Evolutionary conservation across 805 yeast genomes (phyloP), one percentile per base, ranked within the genome.

Genomic region (Wickerhamia fluorescens): DNA sequence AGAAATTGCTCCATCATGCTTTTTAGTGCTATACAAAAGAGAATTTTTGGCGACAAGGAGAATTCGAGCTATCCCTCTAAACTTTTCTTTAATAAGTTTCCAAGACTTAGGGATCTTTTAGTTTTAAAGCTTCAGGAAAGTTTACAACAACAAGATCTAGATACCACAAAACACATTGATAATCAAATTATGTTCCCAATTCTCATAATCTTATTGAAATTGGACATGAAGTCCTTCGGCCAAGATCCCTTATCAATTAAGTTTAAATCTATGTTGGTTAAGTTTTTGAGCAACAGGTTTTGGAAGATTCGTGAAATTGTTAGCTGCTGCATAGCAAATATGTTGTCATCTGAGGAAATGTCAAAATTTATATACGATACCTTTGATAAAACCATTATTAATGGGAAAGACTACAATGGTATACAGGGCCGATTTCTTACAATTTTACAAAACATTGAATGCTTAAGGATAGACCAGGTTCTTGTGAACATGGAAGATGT

Each of bases 1-100:
- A 68, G 95, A 47, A 89, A 89, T 49, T 85, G 96, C 52, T 86
- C 95, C 0, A 81, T 88, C 12, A 92, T 89, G 97, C 63, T 89
- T 23, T 89, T 87, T 50, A 78, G 94, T 1, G 77, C 95, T 1
- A 54, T 89, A 23, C 92, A 85, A 44, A 80, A 78, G 35, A 67
- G 89, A 35, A 47, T 92, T 4, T 88, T 89, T 54, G 94, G 94
- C 2, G 71, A 67, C 9, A 65, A 64, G 25, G 60, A 62, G 30
- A 36, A 49, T 8, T 36, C 62, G 5, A 47, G 53, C 6, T 45
- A 62, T 35, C 66, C 78, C 15, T 79, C 92, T 0, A 63, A 80
- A 27, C 56, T 77, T 8, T 88, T 89, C 46, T 89, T 89, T 49
- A 60, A 78, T 2, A 71, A 73, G 34, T 84, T 69, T 51, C 63